Evolutionary conservation across 768 basidiomycete species (phyloP), one percentile per base, ranked within the genome.

Genomic region (Boletus sp.): DNA sequence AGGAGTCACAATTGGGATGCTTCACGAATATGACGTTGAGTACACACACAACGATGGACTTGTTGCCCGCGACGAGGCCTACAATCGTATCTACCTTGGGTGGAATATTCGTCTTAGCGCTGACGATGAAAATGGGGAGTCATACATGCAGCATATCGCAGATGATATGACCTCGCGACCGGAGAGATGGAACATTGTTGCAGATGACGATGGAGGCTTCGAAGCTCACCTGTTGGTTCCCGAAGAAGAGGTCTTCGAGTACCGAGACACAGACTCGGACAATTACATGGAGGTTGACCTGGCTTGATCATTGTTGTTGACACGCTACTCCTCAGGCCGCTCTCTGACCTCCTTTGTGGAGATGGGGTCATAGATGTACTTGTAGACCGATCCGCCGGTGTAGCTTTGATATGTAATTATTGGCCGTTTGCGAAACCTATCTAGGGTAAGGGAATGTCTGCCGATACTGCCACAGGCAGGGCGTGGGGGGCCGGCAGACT

Each of bases 81-180:
- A 76, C 62, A 73, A 78, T 58, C 74, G 76, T 27, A 63, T 88
- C 9, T 84, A 75, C 57, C 75, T 90, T 5, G 88, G 88, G 5
- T 90, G 85, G 85, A 88, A 87, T 58, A 77, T 89, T 50, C 59
- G 70, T 19, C 67, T 84, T 44, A 75, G 70, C 35, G 66, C 68
- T 7, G 73, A 72, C 39, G 79, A 80, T 58, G 67, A 70, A 10
- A 66, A 64, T 19, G 79, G 79, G 19, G 71, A 72, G 21, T 54
- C 58, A 39, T 80, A 67, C 61, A 75, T 80, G 66, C 71, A 67
- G 21, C 72, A 73, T 64, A 61, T 76, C 35, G 49, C 64, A n/a
- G 65, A 64, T 7, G 77, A 80, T 53, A 73, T 81, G 52, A 66
- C 60, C 14, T 69, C 70, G 38, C 68, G 72, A 21, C 70, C 75